Conservation (phyloP, 179 eudicot species). For the Silene noctiflora region DNA sequence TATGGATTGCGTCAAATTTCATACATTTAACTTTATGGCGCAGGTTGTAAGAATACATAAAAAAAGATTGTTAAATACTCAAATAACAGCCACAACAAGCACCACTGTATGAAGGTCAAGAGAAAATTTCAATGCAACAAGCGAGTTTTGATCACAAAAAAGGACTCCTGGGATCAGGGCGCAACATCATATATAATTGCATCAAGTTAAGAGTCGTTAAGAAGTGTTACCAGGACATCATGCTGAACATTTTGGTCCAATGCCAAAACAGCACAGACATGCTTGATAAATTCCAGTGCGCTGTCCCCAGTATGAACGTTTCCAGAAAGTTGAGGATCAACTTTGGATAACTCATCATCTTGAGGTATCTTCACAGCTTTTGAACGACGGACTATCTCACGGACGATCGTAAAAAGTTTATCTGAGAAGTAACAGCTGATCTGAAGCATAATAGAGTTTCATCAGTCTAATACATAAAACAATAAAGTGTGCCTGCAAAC, state of each 20-base stretch:
- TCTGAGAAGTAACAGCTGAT: constrained; percentile 68
- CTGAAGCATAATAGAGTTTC: constrained; percentile 42
- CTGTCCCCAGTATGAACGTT: constrained; percentile 46
- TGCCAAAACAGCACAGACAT: constrained; percentile 83
- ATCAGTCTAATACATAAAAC: constrained; percentile 2
- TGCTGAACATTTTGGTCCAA: constrained; percentile 91
- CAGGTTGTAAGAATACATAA: not conserved
- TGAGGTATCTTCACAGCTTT: constrained; percentile 48
- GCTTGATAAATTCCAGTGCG: constrained; percentile 84
- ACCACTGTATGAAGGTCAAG: not conserved
- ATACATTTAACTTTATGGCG: not conserved
- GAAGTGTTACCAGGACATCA: constrained; percentile 69
- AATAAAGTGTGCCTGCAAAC: not conserved
- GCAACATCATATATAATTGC: not conserved
- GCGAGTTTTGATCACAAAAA: not conserved
- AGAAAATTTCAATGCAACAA: constrained; percentile 2
- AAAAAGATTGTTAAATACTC: too few species aligned
- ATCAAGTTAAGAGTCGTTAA: not conserved
- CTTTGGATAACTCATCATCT: constrained; percentile 29
- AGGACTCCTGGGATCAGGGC: not conserved
- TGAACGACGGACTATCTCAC: constrained; percentile 55
- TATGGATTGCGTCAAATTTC: not conserved
- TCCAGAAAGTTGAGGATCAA: constrained; percentile 32
- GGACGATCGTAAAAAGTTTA: constrained; percentile 66
- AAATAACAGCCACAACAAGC: not conserved